These are phyloP conservation scores for Lasiosphaeria miniovina DNA, from an alignment of 495 filamentous ascomycete genomes.

Conservation along the genomic window DNA sequence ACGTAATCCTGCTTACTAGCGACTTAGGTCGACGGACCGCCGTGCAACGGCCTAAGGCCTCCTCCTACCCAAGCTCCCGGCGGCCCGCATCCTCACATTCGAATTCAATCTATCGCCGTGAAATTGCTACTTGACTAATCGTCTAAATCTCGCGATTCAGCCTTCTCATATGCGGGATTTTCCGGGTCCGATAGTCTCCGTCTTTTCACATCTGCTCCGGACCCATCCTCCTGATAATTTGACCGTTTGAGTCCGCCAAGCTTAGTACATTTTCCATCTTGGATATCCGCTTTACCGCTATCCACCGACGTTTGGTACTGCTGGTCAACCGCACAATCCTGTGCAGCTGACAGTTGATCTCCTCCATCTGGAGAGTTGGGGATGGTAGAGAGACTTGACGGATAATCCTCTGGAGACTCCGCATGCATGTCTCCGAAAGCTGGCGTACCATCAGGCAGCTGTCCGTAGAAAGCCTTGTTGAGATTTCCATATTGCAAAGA, in stretches of 20 bases:
- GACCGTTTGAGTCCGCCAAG: not conserved
- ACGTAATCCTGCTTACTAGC: not conserved
- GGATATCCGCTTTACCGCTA: not conserved
- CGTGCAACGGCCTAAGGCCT: not conserved
- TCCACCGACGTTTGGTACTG: not conserved
- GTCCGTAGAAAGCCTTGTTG: not conserved
- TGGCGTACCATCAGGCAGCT: not conserved
- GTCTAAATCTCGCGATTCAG: not conserved
- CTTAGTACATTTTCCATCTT: too few relatives aligned
- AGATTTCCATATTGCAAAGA: not conserved
- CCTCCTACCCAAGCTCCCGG: not conserved
- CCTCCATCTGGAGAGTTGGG: not conserved
- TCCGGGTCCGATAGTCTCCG: not conserved
- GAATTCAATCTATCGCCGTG: not conserved
- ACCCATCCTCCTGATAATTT: not conserved
- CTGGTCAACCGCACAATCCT: not conserved
- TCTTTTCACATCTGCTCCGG: not conserved
- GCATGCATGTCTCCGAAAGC: not conserved
- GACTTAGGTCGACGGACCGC: not conserved
- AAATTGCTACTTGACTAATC: not conserved
- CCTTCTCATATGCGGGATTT: not conserved
- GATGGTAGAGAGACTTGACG: not conserved
- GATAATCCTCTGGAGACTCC: not conserved
- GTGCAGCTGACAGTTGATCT: not conserved
- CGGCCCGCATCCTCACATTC: not conserved